Evolutionary conservation across 306 rosid genomes (phyloP).

Genomic region (Inga oerstediana): DNA sequence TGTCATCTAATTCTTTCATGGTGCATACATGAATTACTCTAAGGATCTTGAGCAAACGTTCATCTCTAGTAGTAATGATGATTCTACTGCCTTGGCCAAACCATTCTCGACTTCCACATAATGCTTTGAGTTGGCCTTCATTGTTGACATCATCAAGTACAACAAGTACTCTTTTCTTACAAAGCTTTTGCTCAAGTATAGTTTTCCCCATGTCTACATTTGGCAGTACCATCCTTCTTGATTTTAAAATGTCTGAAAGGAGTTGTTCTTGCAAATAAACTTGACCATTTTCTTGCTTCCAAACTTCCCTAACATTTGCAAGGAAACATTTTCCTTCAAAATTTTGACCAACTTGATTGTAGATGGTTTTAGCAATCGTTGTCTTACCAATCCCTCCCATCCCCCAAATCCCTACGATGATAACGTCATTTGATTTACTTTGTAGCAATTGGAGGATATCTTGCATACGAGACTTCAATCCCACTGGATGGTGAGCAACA

Average conservation of each 20-base stretch:
- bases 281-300: background rate
- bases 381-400: background rate
- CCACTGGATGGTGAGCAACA: background rate
- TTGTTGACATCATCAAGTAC: background rate
- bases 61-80: background rate
- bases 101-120: background rate
- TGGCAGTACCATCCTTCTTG: background rate
- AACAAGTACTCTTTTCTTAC: background rate
- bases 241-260: background rate
- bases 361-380: background rate
- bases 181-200: background rate
- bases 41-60: background rate
- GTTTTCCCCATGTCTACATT: background rate
- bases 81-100: background rate
- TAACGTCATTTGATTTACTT: background rate
- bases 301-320: background rate
- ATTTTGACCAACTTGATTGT: background rate
- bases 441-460: background rate
- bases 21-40: background rate
- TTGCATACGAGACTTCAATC: background rate
- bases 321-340: background rate
- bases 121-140: background rate
- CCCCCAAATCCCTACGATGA: background rate
- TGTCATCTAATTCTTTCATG: background rate
- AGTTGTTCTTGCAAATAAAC: background rate